These are phyloP conservation scores for Lentinula edodes DNA, from an alignment of 768 basidiomycete genomes.

Conservation along the genomic window DNA sequence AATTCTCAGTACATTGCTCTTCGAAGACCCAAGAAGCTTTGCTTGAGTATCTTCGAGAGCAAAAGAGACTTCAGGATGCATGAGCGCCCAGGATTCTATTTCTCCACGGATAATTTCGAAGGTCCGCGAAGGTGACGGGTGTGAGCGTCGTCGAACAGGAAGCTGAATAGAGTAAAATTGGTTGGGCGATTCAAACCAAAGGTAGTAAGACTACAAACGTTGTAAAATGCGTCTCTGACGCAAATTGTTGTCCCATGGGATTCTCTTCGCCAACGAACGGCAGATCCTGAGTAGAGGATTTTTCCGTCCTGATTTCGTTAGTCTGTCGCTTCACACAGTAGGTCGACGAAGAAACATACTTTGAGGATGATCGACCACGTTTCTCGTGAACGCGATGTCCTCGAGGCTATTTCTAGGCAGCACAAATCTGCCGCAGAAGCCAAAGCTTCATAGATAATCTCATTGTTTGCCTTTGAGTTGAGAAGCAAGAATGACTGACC, in stretches of 20 bases:
- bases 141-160: constrained; percentile 73
- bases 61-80: constrained; percentile 68
- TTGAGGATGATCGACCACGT: constrained; percentile 79
- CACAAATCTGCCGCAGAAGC: constrained; percentile 79
- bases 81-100: constrained; percentile 66
- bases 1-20: constrained; percentile 49
- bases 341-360: constrained; percentile 30
- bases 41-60: constrained; percentile 52
- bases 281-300: constrained; percentile 63
- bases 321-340: neutral
- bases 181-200: constrained; percentile 5
- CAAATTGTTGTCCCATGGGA: constrained; percentile 74
- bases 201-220: constrained; percentile 40
- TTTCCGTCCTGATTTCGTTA: constrained; percentile 51
- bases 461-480: neutral
- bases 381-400: constrained; percentile 55
- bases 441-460: constrained; percentile 46
- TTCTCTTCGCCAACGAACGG: constrained; percentile 71
- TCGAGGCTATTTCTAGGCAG: constrained; percentile 77
- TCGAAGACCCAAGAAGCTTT: constrained; percentile 28
- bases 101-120: constrained; percentile 66
- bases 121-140: constrained; percentile 53
- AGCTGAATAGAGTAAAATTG: constrained; percentile 39
- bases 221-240: constrained; percentile 87
- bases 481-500: constrained; percentile 38